Percentiles rank a stretch among this genome's conserved stretches.
phyloP scores from a whole-genome alignment of 305 asterid species.

The Andrographis paniculata region DNA sequence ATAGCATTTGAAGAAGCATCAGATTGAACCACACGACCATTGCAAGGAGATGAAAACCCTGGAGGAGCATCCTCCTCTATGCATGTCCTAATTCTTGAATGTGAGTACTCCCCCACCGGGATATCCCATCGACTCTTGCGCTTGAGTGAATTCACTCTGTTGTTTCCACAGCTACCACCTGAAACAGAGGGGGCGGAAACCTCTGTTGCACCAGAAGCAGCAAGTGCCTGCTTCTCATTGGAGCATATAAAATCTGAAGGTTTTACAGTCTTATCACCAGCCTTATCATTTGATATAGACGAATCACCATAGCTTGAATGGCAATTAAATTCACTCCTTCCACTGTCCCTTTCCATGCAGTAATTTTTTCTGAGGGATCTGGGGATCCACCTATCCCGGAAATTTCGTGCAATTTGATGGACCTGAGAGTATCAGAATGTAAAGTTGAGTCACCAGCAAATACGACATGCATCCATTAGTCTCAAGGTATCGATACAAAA shows the following conservation, averaged over 20 bases:
- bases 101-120: slow-evolving; percentile 29
- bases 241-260: slow-evolving; percentile 29
- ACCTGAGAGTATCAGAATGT: slow-evolving; percentile 38
- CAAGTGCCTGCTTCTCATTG: slow-evolving; percentile 30
- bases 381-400: slow-evolving; percentile 85
- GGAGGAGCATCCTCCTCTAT: neutral
- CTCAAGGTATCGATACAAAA: too few species aligned
- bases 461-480: neutral
- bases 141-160: slow-evolving; percentile 38
- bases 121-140: slow-evolving; percentile 92
- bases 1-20: neutral
- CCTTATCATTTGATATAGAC: slow-evolving; percentile 23
- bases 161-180: slow-evolving; percentile 12
- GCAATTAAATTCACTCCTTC: slow-evolving; percentile 28
- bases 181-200: slow-evolving; percentile 15
- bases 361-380: slow-evolving; percentile 42
- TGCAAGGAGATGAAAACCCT: slow-evolving; percentile 24
- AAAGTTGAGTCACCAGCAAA: slow-evolving; percentile 2
- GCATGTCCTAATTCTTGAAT: neutral
- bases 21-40: neutral
- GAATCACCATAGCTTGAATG: slow-evolving; percentile 26
- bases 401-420: slow-evolving; percentile 78
- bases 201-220: slow-evolving; percentile 26
- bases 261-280: slow-evolving; percentile 32
- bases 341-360: slow-evolving; percentile 49